phyloP scores from a whole-genome alignment of 768 basidiomycete genomes.

The Russula olivacea region DNA sequence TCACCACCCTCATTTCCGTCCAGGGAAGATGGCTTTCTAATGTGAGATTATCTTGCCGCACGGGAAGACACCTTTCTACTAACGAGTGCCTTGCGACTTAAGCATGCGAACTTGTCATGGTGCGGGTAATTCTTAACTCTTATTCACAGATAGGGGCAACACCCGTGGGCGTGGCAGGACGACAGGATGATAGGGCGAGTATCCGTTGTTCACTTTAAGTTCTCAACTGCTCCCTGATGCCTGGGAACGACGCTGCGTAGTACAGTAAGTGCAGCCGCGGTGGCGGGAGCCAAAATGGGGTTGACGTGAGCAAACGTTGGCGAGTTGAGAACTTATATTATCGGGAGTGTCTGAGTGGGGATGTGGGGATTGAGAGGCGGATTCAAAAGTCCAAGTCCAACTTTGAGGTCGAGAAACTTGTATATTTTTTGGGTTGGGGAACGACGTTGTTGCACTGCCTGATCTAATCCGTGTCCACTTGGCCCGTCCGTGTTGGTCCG shows the following conservation, averaged over 20 bases:
- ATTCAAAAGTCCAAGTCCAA: too few relatives aligned
- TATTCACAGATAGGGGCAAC: not conserved
- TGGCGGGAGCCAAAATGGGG: too few relatives aligned
- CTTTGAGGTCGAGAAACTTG: too few relatives aligned
- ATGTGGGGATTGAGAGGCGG: too few relatives aligned
- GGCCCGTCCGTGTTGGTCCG: too few relatives aligned
- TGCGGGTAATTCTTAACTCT: not conserved
- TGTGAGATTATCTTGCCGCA: not conserved
- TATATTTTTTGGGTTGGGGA: too few relatives aligned
- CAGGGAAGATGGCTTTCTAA: not conserved
- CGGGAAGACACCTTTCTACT: not conserved
- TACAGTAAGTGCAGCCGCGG: too few relatives aligned
- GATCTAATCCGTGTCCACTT: too few relatives aligned
- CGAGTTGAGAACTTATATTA: not conserved
- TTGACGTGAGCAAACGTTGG: too few relatives aligned
- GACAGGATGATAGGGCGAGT: not conserved
- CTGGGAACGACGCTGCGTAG: not conserved
- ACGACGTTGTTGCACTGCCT: too few relatives aligned
- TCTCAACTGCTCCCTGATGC: not conserved
- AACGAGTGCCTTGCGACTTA: slow-evolving; percentile 2
- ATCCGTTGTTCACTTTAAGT: not conserved
- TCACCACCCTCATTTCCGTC: slow-evolving; percentile 1
- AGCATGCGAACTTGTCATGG: not conserved
- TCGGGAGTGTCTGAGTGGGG: too few relatives aligned
- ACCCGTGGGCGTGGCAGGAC: not conserved